Conservation (phyloP, 2,329 filamentous ascomycete species). For the Fonsecaea erecta region DNA sequence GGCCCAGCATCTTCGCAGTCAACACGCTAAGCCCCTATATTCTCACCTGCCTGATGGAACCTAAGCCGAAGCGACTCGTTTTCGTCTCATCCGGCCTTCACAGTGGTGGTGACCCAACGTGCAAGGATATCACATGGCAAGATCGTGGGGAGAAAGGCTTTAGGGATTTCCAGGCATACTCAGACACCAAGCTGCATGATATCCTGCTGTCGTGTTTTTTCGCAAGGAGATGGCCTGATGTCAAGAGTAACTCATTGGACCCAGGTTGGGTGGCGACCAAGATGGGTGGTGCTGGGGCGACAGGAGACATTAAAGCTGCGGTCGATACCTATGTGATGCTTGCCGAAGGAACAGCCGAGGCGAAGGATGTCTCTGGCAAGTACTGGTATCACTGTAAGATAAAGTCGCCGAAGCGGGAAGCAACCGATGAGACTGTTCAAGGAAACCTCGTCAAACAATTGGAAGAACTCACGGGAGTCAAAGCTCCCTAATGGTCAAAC, state of each 20-base stretch:
- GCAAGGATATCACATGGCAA: constrained; percentile 44
- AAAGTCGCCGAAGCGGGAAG: constrained; percentile 39
- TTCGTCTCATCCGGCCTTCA: constrained; percentile 61
- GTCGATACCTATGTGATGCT: constrained; percentile 56
- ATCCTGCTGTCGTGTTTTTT: constrained; percentile 62
- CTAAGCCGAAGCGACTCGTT: constrained; percentile 55
- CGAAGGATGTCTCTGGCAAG: constrained; percentile 43
- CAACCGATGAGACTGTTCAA: constrained; percentile 50
- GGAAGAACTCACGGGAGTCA: constrained; percentile 39
- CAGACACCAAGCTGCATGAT: constrained; percentile 62
- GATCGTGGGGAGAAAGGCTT: constrained; percentile 37
- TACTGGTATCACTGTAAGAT: constrained; percentile 48
- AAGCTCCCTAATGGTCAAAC: constrained; percentile 18
- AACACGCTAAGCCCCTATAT: constrained; percentile 65
- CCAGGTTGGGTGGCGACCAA: constrained; percentile 60
- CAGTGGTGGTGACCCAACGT: constrained; percentile 48
- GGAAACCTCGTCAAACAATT: constrained; percentile 50
- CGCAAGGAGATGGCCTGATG: constrained; percentile 52
- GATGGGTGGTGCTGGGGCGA: constrained; percentile 57
- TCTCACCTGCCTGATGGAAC: constrained; percentile 56
- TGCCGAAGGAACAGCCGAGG: constrained; percentile 48
- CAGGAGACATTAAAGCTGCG: constrained; percentile 54
- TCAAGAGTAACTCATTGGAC: constrained; percentile 55
- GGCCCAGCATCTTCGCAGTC: constrained; percentile 59
- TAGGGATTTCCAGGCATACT: constrained; percentile 53